phyloP scores from a whole-genome alignment of 108 stramenopile genomes.

The Licmophora abbreviata region DNA sequence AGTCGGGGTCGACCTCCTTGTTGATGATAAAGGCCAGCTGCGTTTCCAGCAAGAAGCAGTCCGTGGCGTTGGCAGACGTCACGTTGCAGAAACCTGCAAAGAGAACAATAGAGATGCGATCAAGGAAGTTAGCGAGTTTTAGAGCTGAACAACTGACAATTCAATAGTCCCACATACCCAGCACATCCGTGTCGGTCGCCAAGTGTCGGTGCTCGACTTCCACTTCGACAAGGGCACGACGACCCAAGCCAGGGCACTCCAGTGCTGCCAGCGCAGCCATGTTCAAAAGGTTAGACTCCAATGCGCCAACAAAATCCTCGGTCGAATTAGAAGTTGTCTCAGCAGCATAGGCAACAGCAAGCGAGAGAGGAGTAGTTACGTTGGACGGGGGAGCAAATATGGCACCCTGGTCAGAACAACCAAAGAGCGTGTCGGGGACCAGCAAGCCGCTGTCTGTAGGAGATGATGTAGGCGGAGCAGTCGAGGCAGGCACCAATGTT shows the following conservation, averaged over 20 bases:
- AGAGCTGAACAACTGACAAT: not conserved
- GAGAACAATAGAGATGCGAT: not conserved
- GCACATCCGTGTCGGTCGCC: not conserved
- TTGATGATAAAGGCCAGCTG: constrained; percentile 15
- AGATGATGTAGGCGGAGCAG: too few relatives aligned
- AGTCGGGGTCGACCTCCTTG: constrained; percentile 9
- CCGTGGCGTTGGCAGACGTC: constrained; percentile 5
- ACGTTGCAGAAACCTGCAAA: constrained; percentile 1
- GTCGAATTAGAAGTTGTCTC: constrained; percentile 17
- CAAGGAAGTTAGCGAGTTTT: not conserved
- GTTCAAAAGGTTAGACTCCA: constrained; percentile 12
- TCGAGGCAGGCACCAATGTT: too few relatives aligned
- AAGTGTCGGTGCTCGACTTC: constrained; percentile 3
- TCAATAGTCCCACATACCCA: constrained; percentile 7
- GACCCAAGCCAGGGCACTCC: constrained; percentile 14
- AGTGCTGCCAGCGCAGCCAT: constrained; percentile 17
- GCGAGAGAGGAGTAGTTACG: constrained; percentile 5
- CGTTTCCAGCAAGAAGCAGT: constrained; percentile 25
- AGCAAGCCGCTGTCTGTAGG: too few relatives aligned
- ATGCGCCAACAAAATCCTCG: constrained; percentile 12
- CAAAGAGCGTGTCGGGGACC: too few relatives aligned
- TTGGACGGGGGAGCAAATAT: too few relatives aligned
- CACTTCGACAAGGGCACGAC: too few relatives aligned
- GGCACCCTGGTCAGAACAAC: too few relatives aligned
- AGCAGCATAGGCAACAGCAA: constrained; percentile 16